Conservation (phyloP, 1,139 yeast species). For the Kodamaea derodonti region DNA sequence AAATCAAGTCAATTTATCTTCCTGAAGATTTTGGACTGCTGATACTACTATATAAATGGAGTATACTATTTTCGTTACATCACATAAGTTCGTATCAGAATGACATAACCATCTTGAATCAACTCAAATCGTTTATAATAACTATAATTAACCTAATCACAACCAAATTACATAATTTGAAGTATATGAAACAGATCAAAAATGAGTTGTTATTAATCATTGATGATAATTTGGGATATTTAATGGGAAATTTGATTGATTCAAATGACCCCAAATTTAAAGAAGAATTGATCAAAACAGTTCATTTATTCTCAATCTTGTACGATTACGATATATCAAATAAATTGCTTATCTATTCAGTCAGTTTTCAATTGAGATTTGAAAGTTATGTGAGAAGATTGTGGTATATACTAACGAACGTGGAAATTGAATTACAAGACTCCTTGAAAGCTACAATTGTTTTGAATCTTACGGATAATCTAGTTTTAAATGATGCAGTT, state of each 20-base stretch:
- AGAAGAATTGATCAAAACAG: slow-evolving; percentile 9
- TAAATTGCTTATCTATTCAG: slow-evolving; percentile 24
- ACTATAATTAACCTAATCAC: slow-evolving; percentile 29
- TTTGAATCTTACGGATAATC: slow-evolving; percentile 27
- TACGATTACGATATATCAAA: slow-evolving; percentile 36
- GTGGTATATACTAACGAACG: slow-evolving; percentile 26
- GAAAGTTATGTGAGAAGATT: slow-evolving; percentile 32
- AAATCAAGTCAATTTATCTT: slow-evolving; percentile 7
- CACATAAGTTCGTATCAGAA: slow-evolving; percentile 21
- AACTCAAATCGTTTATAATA: slow-evolving; percentile 29
- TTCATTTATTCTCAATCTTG: slow-evolving; percentile 33
- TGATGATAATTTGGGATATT: slow-evolving; percentile 5
- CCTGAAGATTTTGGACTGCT: slow-evolving; percentile 3
- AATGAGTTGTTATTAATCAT: slow-evolving; percentile 11
- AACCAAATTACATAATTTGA: slow-evolving; percentile 26
- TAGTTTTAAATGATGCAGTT: slow-evolving; percentile 23
- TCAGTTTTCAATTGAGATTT: slow-evolving; percentile 23
- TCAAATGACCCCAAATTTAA: neutral
- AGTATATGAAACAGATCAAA: slow-evolving; percentile 19
- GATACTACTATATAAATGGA: slow-evolving; percentile 25
- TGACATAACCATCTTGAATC: slow-evolving; percentile 15
- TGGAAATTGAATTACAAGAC: slow-evolving; percentile 2
- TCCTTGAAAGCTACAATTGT: slow-evolving; percentile 30
- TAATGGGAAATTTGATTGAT: slow-evolving; percentile 3
- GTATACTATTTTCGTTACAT: slow-evolving; percentile 23